Evolutionary conservation across 192 early-diverging fungal genomes (phyloP), one percentile per base, ranked within the genome.

Genomic region (Podila clonocystis): DNA sequence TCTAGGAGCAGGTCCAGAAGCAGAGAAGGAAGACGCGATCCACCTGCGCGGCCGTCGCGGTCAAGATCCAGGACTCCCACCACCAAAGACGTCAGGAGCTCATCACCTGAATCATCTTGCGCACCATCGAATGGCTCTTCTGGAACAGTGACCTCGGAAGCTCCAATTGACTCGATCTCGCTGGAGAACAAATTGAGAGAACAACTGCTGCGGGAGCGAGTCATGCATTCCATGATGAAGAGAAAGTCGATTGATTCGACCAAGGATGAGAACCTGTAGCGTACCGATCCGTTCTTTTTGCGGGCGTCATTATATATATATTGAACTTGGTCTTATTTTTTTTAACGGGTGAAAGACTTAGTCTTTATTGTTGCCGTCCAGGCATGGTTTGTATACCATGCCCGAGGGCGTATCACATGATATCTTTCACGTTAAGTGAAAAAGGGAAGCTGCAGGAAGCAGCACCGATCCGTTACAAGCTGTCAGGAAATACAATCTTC

Each of bases 181-280:
- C 49, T 79, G 38, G 76, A 79, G 65, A 72, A 72, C 58, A 22
- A 79, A 30, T 49, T 79, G 36, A 58, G 76, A 28, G 76, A 79
- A 28, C 72, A 68, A 34, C 34, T 79, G 41, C 70, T 79, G 50
- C 70, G 76, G 2, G 70, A 79, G 55, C 76, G 76, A 34, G 68
- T 79, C n/a, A 11, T 72, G n/a, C 58, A 79, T 28, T 79, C 76
- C 4, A 65, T 79, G 45, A 79, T 64, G 61, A 72, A 50, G 50
- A 79, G 63, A 45, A 69, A 30, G 15, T 45, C 41, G 1, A 45
- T 45, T 15, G 41, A 45, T 15, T 45, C 41, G 13, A 45, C 41
- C 12, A 45, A 45, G 41, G 41, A 45, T 45, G 41, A 45, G 17
- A 45, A 15, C 15, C 41, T 45, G 41, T 45, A 45, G 41, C 15